Evolutionary conservation across 345 rosid genomes (phyloP).

Genomic region (Aquilaria yunnanensis): DNA sequence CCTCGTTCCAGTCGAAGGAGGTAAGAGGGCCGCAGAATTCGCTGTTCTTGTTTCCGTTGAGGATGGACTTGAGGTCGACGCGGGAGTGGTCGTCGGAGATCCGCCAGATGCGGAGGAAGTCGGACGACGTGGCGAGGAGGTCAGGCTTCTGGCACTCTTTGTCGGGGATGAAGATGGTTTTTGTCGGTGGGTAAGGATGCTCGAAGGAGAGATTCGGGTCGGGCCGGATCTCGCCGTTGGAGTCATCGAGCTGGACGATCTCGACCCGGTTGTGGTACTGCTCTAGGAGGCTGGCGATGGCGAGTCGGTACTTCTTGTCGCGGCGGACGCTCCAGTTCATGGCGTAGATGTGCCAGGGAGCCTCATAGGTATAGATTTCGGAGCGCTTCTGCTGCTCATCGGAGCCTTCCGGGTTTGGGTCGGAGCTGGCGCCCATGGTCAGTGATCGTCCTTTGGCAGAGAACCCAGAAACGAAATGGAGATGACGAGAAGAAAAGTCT

Average conservation of each 20-base stretch:
- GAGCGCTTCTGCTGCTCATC: conserved; percentile 94
- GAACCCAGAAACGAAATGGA: too few species aligned
- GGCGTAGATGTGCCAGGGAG: conserved; percentile 97
- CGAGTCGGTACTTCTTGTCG: conserved; percentile 93
- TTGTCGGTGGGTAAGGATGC: conserved; percentile 89
- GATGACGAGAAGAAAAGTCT: too few species aligned
- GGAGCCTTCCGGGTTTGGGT: conserved; percentile 66
- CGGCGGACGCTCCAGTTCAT: conserved; percentile 99
- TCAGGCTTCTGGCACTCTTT: conserved; percentile 86
- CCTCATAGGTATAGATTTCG: conserved; percentile 96
- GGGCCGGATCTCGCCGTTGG: conserved; percentile 91
- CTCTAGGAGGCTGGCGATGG: conserved; percentile 88
- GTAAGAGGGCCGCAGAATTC: conserved; percentile 91
- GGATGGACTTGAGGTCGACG: conserved; percentile 69
- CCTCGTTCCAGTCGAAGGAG: conserved; percentile 95
- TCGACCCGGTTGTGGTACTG: conserved; percentile 74
- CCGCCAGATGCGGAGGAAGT: conserved; percentile 88
- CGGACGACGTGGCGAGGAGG: conserved; percentile 90
- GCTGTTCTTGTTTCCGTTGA: conserved; percentile 83
- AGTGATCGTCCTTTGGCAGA: too few species aligned
- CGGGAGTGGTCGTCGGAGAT: conserved; percentile 56
- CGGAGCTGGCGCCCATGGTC: conserved; percentile 68
- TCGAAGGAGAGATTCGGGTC: conserved; percentile 86
- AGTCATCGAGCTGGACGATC: conserved; percentile 92
- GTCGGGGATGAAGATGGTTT: conserved; percentile 86